Base-by-base conservation (phyloP, 148 eudicot genomes). In the Salicornia ramosissima region DNA sequence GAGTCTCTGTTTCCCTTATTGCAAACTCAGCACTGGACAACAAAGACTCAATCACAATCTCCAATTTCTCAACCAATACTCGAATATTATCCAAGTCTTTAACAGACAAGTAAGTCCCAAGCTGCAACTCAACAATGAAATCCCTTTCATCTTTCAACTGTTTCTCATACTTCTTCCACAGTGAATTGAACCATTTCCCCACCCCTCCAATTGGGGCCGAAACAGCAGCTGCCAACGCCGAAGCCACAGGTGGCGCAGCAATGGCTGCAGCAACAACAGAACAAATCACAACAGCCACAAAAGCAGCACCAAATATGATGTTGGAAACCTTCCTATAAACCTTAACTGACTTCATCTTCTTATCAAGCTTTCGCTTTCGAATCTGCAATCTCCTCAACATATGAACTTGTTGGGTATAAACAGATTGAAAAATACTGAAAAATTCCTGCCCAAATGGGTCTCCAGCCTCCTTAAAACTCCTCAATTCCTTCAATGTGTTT, bases 261-360 rank as follows among this genome's bases (percentile, higher is more conserved):
- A 88, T 45, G 0, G 90, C 95, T 4, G 95, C 97, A 19, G 88
- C 95, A 77, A 91, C 97, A 60, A 88, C 88, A 2, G 97, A 91
- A 74, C 91, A 86, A 12, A 91, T 85, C 79, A 88, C 75, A 64
- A 88, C 86, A 0, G 83, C 75, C 0, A 84, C 84, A 66, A 88
- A 88, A 6, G 90, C 71, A 0, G 84, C 85, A 11, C 75, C 88
- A 42, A 91, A 88, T 6, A 91, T 76, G 11, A 85, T 82, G 39
- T 81, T 91, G 0, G 87, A 83, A 9, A 91, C 84, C 64, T 64
- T 85, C 83, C 86, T 82, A 76, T 87, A 91, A 13, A 82, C 74
- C 72, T 81, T 82, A 10, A 84, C 51, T 0, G 77, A 79, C 47
- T 79, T 77, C 66, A 86, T 13, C 66, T 88, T 88, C 79, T 83